Conservation (phyloP, 768 basidiomycete species). For the Phanerochaete carnosa region DNA sequence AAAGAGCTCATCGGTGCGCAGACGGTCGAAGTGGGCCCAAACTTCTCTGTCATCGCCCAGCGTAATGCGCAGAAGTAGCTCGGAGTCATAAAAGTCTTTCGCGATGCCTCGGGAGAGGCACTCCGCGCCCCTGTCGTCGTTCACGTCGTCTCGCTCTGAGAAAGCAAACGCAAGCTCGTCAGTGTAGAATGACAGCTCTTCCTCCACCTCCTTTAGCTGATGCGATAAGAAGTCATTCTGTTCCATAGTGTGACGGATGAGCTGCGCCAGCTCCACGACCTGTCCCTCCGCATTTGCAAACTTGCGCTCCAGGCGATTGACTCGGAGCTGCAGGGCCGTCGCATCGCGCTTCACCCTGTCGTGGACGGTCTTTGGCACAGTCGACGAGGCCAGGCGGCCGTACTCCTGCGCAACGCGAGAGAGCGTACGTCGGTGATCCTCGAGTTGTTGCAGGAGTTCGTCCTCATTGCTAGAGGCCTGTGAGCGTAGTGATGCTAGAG, state of each 20-base stretch:
- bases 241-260: slow-evolving; percentile 56
- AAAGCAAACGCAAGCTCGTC: neutral
- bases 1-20: slow-evolving; percentile 19
- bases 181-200: slow-evolving; percentile 14
- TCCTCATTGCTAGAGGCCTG: slow-evolving; percentile 39
- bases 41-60: neutral
- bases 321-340: slow-evolving; percentile 39
- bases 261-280: slow-evolving; percentile 57
- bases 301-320: slow-evolving; percentile 61
- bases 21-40: slow-evolving; percentile 15
- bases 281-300: slow-evolving; percentile 66
- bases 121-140: neutral
- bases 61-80: slow-evolving; percentile 5
- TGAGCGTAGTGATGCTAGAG: slow-evolving; percentile 29
- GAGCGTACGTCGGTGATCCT: slow-evolving; percentile 45
- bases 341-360: slow-evolving; percentile 26
- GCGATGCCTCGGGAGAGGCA: neutral
- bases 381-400: slow-evolving; percentile 27
- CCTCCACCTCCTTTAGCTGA: slow-evolving; percentile 20
- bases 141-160: neutral
- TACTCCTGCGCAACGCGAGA: slow-evolving; percentile 47
- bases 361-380: slow-evolving; percentile 20
- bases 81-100: neutral
- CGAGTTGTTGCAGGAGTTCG: slow-evolving; percentile 46
- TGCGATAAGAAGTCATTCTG: slow-evolving; percentile 42